Base-by-base conservation (phyloP, 192 early-diverging fungal species). In the Endogone sp. region DNA sequence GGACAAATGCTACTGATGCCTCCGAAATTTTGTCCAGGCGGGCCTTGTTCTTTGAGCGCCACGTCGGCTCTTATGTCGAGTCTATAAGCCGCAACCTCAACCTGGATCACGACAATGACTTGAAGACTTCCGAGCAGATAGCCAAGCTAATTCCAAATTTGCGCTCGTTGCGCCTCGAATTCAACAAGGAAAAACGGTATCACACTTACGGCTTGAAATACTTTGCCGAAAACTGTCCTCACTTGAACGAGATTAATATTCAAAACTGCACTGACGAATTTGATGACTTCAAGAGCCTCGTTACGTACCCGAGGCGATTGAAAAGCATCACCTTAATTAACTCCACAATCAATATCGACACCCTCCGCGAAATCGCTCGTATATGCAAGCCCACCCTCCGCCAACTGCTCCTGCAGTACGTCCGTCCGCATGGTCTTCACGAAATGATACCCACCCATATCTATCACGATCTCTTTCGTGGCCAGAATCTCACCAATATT, bases 251-350 rank as follows among this genome's bases (percentile, higher is more conserved):
- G 44, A 30, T 77, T 0, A 73, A 77, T 62, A 29, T 77, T 8
- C 64, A 69, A 11, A 69, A 77, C 25, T 77, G 75, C 64, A 63
- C 71, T 16, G 75, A 77, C 49, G 73, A 67, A 0, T 73, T 59
- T 60, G 71, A 77, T 30, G 75, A 77, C 29, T 77, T 77, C 28
- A 54, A 55, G 24, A 72, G 66, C 2, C 57, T 77, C 9, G 55
- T 70, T 30, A 27, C 62, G 21, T 69, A 61, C 29, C 37, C 56
- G 26, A 29, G 56, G 20, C 68, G 58, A 26, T 28, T 77, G 22
- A 21, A 20, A 2, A 61, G 60, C 3, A 64, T 77, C 10, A 72
- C 75, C 8, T 26, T 77, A 3, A 54, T 73, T 2, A 56, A 56
- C 4, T 77, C 71, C 57, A 73, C 71, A 1, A 66, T 77, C 16